Evolutionary conservation across 768 basidiomycete species (phyloP).

Genomic region (Mycena galericulata): DNA sequence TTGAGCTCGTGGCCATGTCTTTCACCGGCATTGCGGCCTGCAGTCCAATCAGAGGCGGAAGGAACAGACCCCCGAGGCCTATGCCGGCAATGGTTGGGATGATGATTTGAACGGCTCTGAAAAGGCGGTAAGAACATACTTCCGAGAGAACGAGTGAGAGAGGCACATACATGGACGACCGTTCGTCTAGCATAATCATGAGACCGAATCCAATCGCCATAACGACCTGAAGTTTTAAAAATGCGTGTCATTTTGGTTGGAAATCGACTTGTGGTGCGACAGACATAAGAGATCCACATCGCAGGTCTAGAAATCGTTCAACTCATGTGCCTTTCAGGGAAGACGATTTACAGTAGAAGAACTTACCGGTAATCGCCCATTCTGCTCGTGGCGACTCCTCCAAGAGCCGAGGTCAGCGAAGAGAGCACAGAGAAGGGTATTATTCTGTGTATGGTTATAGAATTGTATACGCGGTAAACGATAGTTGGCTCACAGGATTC

Average conservation of each 20-base stretch:
- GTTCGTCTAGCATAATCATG: slow-evolving; percentile 76
- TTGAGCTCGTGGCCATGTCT: slow-evolving; percentile 87
- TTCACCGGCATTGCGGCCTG: slow-evolving; percentile 90
- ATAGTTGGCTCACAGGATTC: slow-evolving; percentile 63
- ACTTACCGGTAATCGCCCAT: slow-evolving; percentile 65
- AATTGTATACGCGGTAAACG: background rate
- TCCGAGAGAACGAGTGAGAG: slow-evolving; percentile 9
- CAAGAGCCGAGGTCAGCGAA: slow-evolving; percentile 63
- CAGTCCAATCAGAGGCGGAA: slow-evolving; percentile 77
- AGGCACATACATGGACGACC: slow-evolving; percentile 61
- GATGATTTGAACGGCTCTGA: slow-evolving; percentile 69
- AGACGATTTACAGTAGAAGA: too few relatives aligned
- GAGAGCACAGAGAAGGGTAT: slow-evolving; percentile 76
- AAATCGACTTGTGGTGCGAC: background rate
- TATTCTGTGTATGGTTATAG: slow-evolving; percentile 59
- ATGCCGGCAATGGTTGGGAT: slow-evolving; percentile 73
- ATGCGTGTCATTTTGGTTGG: background rate
- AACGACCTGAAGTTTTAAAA: slow-evolving; percentile 41
- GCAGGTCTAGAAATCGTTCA: slow-evolving; percentile 40
- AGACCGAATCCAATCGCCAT: slow-evolving; percentile 78
- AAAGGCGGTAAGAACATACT: slow-evolving; percentile 18
- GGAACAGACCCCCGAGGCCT: slow-evolving; percentile 77
- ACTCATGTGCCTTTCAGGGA: background rate
- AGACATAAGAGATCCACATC: slow-evolving; percentile 68
- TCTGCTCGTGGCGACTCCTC: slow-evolving; percentile 68